Percentiles rank a stretch among this genome's conserved stretches.
These are phyloP conservation scores for Senna tora DNA, from an alignment of 306 rosid species.

Conservation along the genomic window DNA sequence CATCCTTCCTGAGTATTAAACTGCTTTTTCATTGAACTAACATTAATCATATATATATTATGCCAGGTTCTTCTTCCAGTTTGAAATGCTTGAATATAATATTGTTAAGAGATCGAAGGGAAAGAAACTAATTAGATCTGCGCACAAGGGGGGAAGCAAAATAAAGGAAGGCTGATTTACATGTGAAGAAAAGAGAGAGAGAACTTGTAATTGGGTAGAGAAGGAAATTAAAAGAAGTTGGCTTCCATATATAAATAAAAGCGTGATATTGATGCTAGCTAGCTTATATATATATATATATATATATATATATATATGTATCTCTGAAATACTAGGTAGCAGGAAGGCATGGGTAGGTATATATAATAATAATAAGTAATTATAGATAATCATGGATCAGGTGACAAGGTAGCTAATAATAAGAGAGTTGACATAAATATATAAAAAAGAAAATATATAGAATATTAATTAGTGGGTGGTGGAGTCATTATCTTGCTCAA, in stretches of 20 bases:
- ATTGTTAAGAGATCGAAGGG: neutral
- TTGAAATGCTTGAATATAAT: neutral
- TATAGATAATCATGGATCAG: no score
- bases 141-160: neutral
- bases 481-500: slow-evolving; percentile 85
- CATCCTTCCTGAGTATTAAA: no score
- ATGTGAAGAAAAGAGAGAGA: neutral
- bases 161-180: slow-evolving; percentile 16
- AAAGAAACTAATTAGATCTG: neutral
- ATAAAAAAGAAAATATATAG: no score
- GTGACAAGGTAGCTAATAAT: neutral
- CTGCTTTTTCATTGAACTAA: no score
- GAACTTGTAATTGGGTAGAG: no score
- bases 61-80: slow-evolving; percentile 12
- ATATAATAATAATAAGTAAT: no score
- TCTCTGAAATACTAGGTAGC: no score
- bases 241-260: neutral
- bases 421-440: neutral
- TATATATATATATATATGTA: no score
- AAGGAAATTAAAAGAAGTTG: neutral
- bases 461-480: slow-evolving; percentile 1
- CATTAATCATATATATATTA: neutral
- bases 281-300: neutral
- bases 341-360: no score
- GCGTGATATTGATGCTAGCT: neutral